A percentile compares a stretch with the other conserved stretches of the same genome.
Evolutionary conservation across 495 filamentous ascomycete genomes (phyloP).

Genomic region (Poronia punctata): DNA sequence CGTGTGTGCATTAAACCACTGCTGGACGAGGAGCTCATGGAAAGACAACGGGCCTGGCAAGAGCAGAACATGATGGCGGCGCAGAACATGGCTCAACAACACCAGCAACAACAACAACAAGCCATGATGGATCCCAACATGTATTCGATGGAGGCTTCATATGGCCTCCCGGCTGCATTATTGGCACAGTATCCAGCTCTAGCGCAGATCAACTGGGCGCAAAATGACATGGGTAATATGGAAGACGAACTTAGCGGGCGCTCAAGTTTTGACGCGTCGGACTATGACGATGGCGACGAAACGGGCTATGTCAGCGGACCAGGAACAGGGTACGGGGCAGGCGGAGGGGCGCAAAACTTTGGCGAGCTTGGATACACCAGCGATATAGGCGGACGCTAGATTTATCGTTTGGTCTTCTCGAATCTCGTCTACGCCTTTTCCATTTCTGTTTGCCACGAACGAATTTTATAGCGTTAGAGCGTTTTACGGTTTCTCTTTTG

Average conservation of each 20-base stretch:
- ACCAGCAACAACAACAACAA: no score
- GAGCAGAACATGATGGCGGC: conserved; percentile 48
- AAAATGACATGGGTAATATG: conserved; percentile 48
- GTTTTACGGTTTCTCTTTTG: background rate
- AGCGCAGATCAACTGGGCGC: conserved; percentile 73
- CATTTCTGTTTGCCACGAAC: background rate
- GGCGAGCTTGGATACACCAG: conserved; percentile 48
- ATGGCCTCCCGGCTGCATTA: conserved; percentile 77
- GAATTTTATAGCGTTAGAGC: background rate
- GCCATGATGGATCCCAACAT: conserved; percentile 42
- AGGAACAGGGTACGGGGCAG: conserved; percentile 41
- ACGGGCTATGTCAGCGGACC: conserved; percentile 50
- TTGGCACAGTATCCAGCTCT: conserved; percentile 88
- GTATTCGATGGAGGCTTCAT: conserved; percentile 49
- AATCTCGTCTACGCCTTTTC: background rate
- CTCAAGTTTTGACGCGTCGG: conserved; percentile 86
- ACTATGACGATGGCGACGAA: conserved; percentile 57
- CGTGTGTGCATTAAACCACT: conserved; percentile 93
- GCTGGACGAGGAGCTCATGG: conserved; percentile 79
- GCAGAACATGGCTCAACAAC: conserved; percentile 42
- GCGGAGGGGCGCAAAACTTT: conserved; percentile 41
- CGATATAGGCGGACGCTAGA: conserved; percentile 42
- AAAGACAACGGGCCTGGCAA: conserved; percentile 60
- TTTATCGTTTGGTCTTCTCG: background rate
- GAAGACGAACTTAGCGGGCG: conserved; percentile 74